These are phyloP conservation scores for Jamesozyma rosinii DNA, from an alignment of 805 yeast genomes.

Conservation along the genomic window DNA sequence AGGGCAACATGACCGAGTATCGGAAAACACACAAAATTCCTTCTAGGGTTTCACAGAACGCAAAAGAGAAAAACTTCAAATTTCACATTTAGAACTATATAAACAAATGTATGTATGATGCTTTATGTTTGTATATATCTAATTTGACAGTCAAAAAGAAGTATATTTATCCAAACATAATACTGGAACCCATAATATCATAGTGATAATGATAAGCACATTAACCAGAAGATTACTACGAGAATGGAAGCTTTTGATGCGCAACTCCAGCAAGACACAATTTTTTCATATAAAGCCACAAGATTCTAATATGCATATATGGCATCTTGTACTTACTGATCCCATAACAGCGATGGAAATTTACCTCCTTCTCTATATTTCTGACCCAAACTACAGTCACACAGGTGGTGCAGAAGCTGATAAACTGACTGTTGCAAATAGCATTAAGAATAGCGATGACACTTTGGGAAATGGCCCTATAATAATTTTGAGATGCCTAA, in stretches of 20 bases:
- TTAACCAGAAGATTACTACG: slow-evolving; percentile 23
- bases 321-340: slow-evolving; percentile 25
- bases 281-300: slow-evolving; percentile 24
- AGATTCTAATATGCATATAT: slow-evolving; percentile 27
- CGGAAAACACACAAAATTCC: too few relatives aligned
- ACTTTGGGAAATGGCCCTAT: neutral
- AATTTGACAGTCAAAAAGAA: too few relatives aligned
- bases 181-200: too few relatives aligned
- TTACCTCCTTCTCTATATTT: slow-evolving; percentile 19
- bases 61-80: neutral
- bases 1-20: too few relatives aligned
- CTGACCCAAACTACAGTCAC: slow-evolving; percentile 11
- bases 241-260: slow-evolving; percentile 26
- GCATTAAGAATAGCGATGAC: neutral
- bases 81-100: neutral
- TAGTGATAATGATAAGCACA: slow-evolving; percentile 9
- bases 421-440: neutral
- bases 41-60: neutral
- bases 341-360: slow-evolving; percentile 15
- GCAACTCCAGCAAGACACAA: slow-evolving; percentile 1
- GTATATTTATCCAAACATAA: too few relatives aligned
- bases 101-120: too few relatives aligned
- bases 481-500: slow-evolving; percentile 21
- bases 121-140: too few relatives aligned
- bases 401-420: slow-evolving; percentile 3